A percentile compares a stretch with the other conserved stretches of the same genome.
Conservation (phyloP, 179 eudicot genomes). For the Silene noctiflora region DNA sequence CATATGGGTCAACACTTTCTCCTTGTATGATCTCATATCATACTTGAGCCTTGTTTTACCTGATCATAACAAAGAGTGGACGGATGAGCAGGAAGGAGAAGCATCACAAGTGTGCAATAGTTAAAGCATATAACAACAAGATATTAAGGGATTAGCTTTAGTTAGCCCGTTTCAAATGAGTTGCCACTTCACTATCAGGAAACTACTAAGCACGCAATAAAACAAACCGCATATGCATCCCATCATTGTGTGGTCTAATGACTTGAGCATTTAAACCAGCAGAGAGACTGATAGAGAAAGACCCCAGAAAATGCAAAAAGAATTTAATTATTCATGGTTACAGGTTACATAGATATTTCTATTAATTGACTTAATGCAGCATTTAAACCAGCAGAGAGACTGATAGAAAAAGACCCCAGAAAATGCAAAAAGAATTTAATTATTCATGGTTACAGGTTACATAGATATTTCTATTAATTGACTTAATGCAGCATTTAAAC, state of each 20-base stretch:
- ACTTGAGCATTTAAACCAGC: neutral
- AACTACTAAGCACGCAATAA: too few species aligned
- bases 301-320: too few species aligned
- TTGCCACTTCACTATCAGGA: neutral
- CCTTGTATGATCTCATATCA: conserved; percentile 64
- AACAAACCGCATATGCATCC: too few species aligned
- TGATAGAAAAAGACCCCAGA: too few species aligned
- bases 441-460: too few species aligned
- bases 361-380: too few species aligned
- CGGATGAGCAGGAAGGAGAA: neutral
- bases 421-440: too few species aligned
- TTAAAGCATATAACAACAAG: neutral
- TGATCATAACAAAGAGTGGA: conserved; percentile 26
- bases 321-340: too few species aligned
- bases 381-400: too few species aligned
- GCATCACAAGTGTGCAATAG: neutral
- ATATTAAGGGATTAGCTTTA: neutral
- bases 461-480: too few species aligned
- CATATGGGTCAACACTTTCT: conserved; percentile 58
- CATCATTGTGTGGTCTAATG: neutral
- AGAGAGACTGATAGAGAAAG: neutral
- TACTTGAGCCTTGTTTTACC: conserved; percentile 68
- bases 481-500: too few species aligned
- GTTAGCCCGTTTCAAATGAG: neutral
- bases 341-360: too few species aligned